Base-by-base conservation (phyloP, 805 yeast genomes). In the Cyberlindnera lachancei region DNA sequence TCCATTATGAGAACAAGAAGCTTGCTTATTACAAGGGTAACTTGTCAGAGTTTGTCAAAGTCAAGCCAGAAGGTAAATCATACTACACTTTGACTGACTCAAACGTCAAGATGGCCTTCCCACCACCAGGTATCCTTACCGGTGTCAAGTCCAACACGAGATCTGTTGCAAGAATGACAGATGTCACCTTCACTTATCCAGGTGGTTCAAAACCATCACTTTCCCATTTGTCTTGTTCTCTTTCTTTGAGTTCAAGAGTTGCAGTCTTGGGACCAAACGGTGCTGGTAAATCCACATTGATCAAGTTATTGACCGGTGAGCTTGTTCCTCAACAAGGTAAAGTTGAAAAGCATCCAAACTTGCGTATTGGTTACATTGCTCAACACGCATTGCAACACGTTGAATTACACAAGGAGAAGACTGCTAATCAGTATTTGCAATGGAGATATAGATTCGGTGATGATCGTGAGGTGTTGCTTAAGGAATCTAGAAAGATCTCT, bases 381-480 rank as follows among this genome's bases (percentile, higher is more conserved):
- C 98, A 90, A 68, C 97, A 90, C 53, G 97, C 98, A 22, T 74
- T 90, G 56, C 95, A 87, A 62, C 97, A 90, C 55, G 97, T 90
- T 38, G 95, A 92, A 58, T 79, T 81, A 66, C 98, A 90, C 64
- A 86, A 88, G 64, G 98, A 90, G 60, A 87, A 87, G 66, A 90
- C 97, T 12, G 95, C 98, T 30, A 90, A 88, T 56, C 97, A 90
- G 67, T 90, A 90, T 60, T 70, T 90, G 58, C 97, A 92, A 66
- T 90, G 98, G 98, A 79, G 98, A 67, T 90, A 90, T 61, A 77
- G 85, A 59, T 84, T 88, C 50, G 98, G 98, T 58, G 97, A 92
- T 56, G 98, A 90, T 62, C 85, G 97, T 61, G 98, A 90, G 66
- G 94, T 92, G 18, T 72, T 87, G 46, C 61, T 90, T 59, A 92